Evolutionary conservation across 352 stramenopile species (phyloP).

Genomic region (Phytophthora rubi): DNA sequence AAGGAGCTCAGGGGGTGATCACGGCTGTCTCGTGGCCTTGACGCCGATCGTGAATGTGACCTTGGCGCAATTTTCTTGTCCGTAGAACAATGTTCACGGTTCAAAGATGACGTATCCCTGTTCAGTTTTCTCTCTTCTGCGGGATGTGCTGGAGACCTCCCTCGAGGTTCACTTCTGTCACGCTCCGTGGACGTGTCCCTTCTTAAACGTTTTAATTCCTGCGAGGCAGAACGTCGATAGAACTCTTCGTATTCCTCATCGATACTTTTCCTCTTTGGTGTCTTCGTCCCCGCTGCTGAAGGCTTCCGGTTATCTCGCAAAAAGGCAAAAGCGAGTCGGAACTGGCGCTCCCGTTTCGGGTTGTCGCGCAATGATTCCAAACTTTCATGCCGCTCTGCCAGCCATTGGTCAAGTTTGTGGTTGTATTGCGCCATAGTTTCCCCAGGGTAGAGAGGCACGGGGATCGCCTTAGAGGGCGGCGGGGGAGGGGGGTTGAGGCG

Average conservation of each 20-base stretch:
- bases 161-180: conserved; percentile 9
- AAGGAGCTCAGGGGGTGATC: conserved; percentile 7
- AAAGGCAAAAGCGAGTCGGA: conserved; percentile 27
- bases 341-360: conserved; percentile 15
- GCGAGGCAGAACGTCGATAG: conserved; percentile 8
- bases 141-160: not conserved
- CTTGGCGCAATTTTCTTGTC: not conserved
- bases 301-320: not conserved
- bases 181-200: conserved; percentile 9
- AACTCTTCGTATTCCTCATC: conserved; percentile 24
- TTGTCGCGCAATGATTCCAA: conserved; percentile 1
- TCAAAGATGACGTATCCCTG: not conserved
- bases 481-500: not conserved
- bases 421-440: conserved; percentile 3
- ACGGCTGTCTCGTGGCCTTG: conserved; percentile 7
- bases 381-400: not conserved
- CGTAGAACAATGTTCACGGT: not conserved
- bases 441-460: not conserved
- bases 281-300: not conserved
- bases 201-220: conserved; percentile 13
- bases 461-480: not conserved
- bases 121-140: not conserved
- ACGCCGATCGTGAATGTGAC: not conserved
- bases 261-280: conserved; percentile 4
- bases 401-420: conserved; percentile 2